Evolutionary conservation across 1,284 basidiomycete genomes (phyloP), one percentile per base, ranked within the genome.

Genomic region (Ganoderma resinaceum): DNA sequence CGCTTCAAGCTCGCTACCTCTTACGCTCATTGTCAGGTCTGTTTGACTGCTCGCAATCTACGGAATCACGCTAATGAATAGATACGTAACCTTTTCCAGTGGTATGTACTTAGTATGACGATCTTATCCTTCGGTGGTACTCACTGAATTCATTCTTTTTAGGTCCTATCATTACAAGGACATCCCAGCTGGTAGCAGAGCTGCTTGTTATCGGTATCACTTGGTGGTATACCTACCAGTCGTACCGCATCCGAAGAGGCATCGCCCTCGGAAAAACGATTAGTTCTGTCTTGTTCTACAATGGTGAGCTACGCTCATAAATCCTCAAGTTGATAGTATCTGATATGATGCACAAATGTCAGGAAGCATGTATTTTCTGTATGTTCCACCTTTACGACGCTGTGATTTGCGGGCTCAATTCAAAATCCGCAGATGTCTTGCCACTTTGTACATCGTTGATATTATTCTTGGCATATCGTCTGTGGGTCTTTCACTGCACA

Each of bases 341-440:
- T 52, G 23, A 52, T 23, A 52, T 5, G 4, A 26, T 12, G 12
- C 14, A 4, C 6, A 4, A 26, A 26, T 26, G 0, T 7, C 46
- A 55, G 53, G 53, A 9, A 55, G 53, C 53, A 55, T 55, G 23
- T 26, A 52, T 52, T 52, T 52, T 12, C 12, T 52, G 46, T 52
- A 26, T 26, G 46, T 12, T 26, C 29, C 4, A 26, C 12, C 23
- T 52, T 12, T 23, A 26, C 4, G 23, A 52, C 14, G 5, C 46
- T 52, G n/a, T 14, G 29, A 14, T 14, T 26, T n/a, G 4, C 12
- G 11, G 23, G 3, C 46, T 52, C 23, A 52, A 1, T 52, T 26
- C 12, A 12, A 26, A 52, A 52, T 26, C 6, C 8, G 0, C 23
- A 52, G 46, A 52, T 52, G 26, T 5, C 46, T 52, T 12, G 46